phyloP scores from a whole-genome alignment of 441 rosid species.

The Flueggea neowawraea region DNA sequence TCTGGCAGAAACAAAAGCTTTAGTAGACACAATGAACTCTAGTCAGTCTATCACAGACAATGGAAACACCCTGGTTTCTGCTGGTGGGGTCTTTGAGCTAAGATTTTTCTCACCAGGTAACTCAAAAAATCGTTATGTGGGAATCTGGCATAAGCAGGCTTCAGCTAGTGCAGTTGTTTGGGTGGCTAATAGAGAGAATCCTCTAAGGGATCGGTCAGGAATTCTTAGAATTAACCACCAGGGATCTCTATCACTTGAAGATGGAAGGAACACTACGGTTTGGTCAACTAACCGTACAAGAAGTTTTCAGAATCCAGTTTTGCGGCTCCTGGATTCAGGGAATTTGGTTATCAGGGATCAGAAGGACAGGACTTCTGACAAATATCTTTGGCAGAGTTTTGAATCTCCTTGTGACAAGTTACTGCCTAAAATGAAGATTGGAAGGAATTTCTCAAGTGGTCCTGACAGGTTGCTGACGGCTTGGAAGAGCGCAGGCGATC shows the following conservation, averaged over 20 bases:
- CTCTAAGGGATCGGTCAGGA: slow-evolving; percentile 29
- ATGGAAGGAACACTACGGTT: slow-evolving; percentile 21
- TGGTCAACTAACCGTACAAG: slow-evolving; percentile 38
- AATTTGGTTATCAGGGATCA: slow-evolving; percentile 32
- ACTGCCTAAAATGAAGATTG: slow-evolving; percentile 54
- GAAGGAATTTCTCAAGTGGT: slow-evolving; percentile 24
- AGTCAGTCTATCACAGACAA: slow-evolving; percentile 3
- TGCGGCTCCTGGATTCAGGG: slow-evolving; percentile 30
- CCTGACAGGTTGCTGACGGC: neutral
- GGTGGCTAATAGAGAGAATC: slow-evolving; percentile 62
- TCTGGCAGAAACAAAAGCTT: no score
- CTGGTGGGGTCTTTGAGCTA: slow-evolving; percentile 14
- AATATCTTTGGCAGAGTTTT: slow-evolving; percentile 60
- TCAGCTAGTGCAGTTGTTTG: slow-evolving; percentile 33
- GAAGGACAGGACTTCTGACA: slow-evolving; percentile 1
- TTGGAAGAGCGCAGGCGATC: slow-evolving; percentile 20
- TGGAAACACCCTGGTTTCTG: slow-evolving; percentile 2
- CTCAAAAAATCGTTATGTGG: slow-evolving; percentile 1
- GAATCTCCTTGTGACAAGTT: slow-evolving; percentile 50
- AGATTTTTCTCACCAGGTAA: slow-evolving; percentile 8
- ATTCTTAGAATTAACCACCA: slow-evolving; percentile 29
- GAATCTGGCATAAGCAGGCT: slow-evolving; percentile 2
- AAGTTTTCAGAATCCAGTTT: slow-evolving; percentile 15
- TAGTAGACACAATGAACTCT: neutral
- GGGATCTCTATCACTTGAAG: slow-evolving; percentile 31